Conservation (phyloP, 2,329 filamentous ascomycete genomes). For the Colletotrichum trifolii region DNA sequence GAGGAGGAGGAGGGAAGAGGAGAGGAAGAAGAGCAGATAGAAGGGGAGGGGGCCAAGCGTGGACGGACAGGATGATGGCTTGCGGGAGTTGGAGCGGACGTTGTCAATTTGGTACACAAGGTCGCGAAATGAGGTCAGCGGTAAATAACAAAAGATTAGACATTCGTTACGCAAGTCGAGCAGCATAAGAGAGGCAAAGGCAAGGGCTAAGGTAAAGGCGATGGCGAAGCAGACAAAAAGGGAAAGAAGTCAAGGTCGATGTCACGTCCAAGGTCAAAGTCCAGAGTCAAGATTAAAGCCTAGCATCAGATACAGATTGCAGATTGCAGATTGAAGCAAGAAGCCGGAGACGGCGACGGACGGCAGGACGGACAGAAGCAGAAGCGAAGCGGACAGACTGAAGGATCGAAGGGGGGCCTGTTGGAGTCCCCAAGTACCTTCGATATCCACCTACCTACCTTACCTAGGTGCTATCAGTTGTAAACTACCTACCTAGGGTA, state of each 20-base stretch:
- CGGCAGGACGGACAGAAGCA: constrained; percentile 15
- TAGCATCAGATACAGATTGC: constrained; percentile 13
- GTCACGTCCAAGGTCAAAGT: no score
- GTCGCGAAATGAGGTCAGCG: constrained; percentile 1
- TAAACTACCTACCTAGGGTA: no score
- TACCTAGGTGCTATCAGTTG: no score
- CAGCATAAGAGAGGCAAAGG: not conserved
- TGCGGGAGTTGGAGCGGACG: constrained; percentile 23
- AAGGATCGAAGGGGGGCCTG: no score
- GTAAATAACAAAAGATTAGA: constrained; percentile 1
- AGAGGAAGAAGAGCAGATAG: not conserved
- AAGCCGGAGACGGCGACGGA: constrained; percentile 14
- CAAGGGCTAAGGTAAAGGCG: constrained; percentile 4
- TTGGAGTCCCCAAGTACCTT: no score
- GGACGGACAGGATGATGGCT: not conserved
- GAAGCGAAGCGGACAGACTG: not conserved
- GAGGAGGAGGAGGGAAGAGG: not conserved
- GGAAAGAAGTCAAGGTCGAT: constrained; percentile 10
- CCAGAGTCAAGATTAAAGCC: no score
- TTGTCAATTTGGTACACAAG: constrained; percentile 23
- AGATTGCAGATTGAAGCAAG: not conserved
- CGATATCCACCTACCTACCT: no score
- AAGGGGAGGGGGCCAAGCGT: not conserved
- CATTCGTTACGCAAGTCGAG: not conserved
- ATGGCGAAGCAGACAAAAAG: constrained; percentile 1